Evolutionary conservation across 441 rosid species (phyloP).

Genomic region (Cnidoscolus chayamansa): DNA sequence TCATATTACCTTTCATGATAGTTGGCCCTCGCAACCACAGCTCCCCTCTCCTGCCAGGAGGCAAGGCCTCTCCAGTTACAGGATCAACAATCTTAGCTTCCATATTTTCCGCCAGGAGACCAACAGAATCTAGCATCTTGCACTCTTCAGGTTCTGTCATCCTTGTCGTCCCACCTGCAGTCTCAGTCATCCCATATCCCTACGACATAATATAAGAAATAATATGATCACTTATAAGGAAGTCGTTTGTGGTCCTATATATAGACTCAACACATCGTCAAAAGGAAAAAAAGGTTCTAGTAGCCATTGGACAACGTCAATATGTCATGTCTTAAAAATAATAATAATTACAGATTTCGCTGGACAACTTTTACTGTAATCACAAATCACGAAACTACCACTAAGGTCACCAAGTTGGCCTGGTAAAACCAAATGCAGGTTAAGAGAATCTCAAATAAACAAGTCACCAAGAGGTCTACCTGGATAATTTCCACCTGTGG

Average conservation of each 20-base stretch:
- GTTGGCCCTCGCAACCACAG: slow-evolving; percentile 81
- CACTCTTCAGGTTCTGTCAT: slow-evolving; percentile 47
- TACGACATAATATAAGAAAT: slow-evolving; percentile 6
- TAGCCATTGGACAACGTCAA: too few species aligned
- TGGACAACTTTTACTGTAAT: background rate
- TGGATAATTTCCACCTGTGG: slow-evolving; percentile 51
- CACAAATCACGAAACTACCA: background rate
- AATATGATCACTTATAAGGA: too few species aligned
- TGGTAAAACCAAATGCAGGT: too few species aligned
- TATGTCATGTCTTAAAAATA: too few species aligned
- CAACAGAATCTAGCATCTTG: slow-evolving; percentile 53
- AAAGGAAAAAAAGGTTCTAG: too few species aligned
- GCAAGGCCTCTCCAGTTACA: slow-evolving; percentile 56
- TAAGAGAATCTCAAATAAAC: background rate
- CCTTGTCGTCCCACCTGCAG: slow-evolving; percentile 47
- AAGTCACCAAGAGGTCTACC: slow-evolving; percentile 23
- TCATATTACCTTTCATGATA: slow-evolving; percentile 63
- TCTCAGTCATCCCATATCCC: slow-evolving; percentile 93
- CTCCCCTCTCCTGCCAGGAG: slow-evolving; percentile 80
- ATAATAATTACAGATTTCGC: background rate
- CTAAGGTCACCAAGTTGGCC: background rate
- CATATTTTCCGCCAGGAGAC: slow-evolving; percentile 57
- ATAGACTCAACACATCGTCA: too few species aligned
- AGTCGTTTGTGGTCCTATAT: too few species aligned
- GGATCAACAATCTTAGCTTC: slow-evolving; percentile 87